Percentiles rank a stretch among this genome's conserved stretches.
Evolutionary conservation across 441 rosid species (phyloP).

Genomic region (Populus hybrid): DNA sequence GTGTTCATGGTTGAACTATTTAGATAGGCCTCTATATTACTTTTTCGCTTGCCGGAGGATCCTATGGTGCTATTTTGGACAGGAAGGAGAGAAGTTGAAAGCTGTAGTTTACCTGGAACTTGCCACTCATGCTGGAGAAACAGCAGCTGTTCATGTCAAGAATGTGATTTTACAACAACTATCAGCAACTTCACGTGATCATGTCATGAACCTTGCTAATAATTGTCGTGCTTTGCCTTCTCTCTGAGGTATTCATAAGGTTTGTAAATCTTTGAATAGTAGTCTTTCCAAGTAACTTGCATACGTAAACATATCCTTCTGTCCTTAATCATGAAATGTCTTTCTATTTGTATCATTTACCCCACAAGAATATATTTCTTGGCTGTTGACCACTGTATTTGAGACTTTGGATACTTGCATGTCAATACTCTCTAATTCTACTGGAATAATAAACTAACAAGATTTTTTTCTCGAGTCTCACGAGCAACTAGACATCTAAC

Average conservation of each 20-base stretch:
- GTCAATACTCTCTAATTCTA: too few relatives aligned
- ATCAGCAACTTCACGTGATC: conserved; percentile 46
- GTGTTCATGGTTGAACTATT: too few relatives aligned
- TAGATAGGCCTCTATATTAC: too few relatives aligned
- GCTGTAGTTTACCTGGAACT: conserved; percentile 81
- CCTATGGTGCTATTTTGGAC: conserved; percentile 23
- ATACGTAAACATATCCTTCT: not conserved
- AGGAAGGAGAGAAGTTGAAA: conserved; percentile 79
- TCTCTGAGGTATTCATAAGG: conserved; percentile 29
- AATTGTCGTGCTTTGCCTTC: conserved; percentile 58
- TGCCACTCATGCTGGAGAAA: conserved; percentile 77
- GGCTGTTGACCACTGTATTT: too few relatives aligned
- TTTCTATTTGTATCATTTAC: too few relatives aligned
- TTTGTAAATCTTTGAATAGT: conserved; percentile 6
- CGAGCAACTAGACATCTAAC: not conserved
- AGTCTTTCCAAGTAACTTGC: not conserved
- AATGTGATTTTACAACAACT: conserved; percentile 62
- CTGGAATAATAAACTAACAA: too few relatives aligned
- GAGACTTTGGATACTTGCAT: too few relatives aligned
- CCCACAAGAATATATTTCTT: too few relatives aligned
- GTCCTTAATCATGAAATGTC: not conserved
- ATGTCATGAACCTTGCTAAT: conserved; percentile 49
- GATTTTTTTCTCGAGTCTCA: not conserved
- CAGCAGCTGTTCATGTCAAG: conserved; percentile 65
- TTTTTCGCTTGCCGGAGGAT: conserved; percentile 4